Percentiles rank a stretch among this genome's conserved stretches.
Evolutionary conservation across 2,329 filamentous ascomycete species (phyloP).

Genomic region (Hirsutella minnesotensis): DNA sequence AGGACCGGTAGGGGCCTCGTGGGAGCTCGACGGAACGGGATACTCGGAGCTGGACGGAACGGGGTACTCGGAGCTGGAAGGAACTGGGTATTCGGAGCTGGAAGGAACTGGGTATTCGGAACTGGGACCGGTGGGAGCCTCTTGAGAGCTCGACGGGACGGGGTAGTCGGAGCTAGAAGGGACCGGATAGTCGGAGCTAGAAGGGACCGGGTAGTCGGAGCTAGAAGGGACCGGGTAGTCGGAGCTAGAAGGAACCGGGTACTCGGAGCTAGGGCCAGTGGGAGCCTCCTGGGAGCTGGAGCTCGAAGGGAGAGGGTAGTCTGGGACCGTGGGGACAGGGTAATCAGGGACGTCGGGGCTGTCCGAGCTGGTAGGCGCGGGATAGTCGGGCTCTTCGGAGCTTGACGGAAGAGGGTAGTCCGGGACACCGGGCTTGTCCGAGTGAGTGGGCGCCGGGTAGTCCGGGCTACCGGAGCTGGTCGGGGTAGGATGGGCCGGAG

Average conservation of each 20-base stretch:
- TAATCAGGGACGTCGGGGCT: neutral
- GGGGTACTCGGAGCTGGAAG: neutral
- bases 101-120: neutral
- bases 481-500: neutral
- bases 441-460: neutral
- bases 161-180: neutral
- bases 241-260: neutral
- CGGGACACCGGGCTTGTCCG: neutral
- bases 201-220: neutral
- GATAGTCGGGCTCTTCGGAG: neutral
- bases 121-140: slow-evolving; percentile 13
- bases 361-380: neutral
- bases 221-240: neutral
- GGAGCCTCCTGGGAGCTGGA: neutral
- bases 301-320: no score
- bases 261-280: neutral
- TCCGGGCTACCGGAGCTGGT: neutral
- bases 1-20: neutral
- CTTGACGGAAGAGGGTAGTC: neutral
- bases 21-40: neutral
- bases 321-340: neutral
- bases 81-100: no score
- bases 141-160: neutral
- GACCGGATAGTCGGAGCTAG: neutral
- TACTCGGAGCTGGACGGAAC: no score